Evolutionary conservation across 257 asterid genomes (phyloP).

Genomic region (Nicotiana otophora): DNA sequence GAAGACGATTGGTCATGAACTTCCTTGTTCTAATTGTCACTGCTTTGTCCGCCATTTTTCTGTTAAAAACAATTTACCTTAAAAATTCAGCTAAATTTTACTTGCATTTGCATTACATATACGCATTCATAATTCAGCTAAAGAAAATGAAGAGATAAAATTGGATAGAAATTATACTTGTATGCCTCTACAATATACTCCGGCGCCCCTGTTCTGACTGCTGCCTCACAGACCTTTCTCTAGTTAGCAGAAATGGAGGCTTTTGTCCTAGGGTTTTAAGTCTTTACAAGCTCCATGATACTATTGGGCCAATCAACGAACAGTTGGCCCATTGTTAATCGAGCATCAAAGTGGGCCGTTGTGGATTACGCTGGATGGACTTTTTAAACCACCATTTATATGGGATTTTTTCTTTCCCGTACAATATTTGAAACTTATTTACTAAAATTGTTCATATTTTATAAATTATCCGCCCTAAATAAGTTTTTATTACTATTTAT

Average conservation of each 20-base stretch:
- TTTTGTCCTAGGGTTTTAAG: background rate
- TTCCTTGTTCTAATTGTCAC: slow-evolving; percentile 64
- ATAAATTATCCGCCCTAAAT: too few relatives aligned
- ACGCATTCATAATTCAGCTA: background rate
- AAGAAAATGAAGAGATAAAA: background rate
- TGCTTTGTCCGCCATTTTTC: slow-evolving; percentile 62
- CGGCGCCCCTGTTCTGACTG: background rate
- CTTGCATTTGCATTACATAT: background rate
- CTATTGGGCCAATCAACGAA: background rate
- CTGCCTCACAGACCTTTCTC: background rate
- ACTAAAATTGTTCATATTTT: too few relatives aligned
- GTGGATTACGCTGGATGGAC: too few relatives aligned
- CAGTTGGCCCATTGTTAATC: background rate
- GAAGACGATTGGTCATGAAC: slow-evolving; percentile 71
- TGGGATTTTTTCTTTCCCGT: too few relatives aligned
- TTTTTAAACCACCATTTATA: too few relatives aligned
- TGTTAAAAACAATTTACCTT: background rate
- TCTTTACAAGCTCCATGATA: background rate
- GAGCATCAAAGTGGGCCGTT: background rate
- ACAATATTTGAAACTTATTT: too few relatives aligned
- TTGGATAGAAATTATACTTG: background rate
- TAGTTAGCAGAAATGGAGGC: background rate
- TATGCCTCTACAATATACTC: background rate
- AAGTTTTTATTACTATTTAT: too few relatives aligned
- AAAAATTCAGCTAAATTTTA: background rate